Evolutionary conservation across 306 rosid genomes (phyloP).

Genomic region (Acacia confusa): DNA sequence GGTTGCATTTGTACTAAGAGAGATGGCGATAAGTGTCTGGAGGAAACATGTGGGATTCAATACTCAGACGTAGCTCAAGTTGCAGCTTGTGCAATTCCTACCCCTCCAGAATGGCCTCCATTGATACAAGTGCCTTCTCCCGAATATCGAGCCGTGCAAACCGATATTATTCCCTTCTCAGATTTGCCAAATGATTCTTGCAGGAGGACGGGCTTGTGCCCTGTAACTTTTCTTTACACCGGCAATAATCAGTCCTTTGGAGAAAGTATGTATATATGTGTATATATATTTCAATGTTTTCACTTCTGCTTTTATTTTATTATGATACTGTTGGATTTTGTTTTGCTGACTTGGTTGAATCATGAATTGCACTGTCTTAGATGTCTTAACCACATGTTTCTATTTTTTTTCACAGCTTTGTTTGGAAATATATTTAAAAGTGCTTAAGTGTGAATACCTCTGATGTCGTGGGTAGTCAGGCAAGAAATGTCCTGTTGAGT

Average conservation of each 20-base stretch:
- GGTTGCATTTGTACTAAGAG: slow-evolving; percentile 58
- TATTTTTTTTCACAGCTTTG: slow-evolving; percentile 53
- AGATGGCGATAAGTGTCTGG: slow-evolving; percentile 48
- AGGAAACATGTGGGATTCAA: slow-evolving; percentile 57
- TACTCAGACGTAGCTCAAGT: slow-evolving; percentile 72
- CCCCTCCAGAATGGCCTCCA: slow-evolving; percentile 82
- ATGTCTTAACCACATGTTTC: slow-evolving; percentile 29
- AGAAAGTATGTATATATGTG: slow-evolving; percentile 42
- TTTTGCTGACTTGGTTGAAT: not conserved
- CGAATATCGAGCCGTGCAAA: slow-evolving; percentile 58
- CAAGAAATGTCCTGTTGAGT: slow-evolving; percentile 62
- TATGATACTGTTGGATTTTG: not conserved
- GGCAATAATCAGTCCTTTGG: slow-evolving; percentile 74
- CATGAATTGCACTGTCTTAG: slow-evolving; percentile 8
- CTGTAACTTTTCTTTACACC: slow-evolving; percentile 68
- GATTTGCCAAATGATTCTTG: slow-evolving; percentile 72
- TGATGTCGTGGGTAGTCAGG: slow-evolving; percentile 42
- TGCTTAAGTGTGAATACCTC: slow-evolving; percentile 40
- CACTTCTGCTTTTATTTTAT: slow-evolving; percentile 1
- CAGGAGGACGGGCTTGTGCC: slow-evolving; percentile 68
- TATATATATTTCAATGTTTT: not conserved
- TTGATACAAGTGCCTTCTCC: slow-evolving; percentile 73
- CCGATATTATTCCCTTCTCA: slow-evolving; percentile 38
- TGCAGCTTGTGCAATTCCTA: slow-evolving; percentile 46
- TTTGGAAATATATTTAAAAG: slow-evolving; percentile 52